These are phyloP conservation scores for Moesziomyces antarcticus DNA, from an alignment of 1,284 basidiomycete genomes.

Conservation along the genomic window DNA sequence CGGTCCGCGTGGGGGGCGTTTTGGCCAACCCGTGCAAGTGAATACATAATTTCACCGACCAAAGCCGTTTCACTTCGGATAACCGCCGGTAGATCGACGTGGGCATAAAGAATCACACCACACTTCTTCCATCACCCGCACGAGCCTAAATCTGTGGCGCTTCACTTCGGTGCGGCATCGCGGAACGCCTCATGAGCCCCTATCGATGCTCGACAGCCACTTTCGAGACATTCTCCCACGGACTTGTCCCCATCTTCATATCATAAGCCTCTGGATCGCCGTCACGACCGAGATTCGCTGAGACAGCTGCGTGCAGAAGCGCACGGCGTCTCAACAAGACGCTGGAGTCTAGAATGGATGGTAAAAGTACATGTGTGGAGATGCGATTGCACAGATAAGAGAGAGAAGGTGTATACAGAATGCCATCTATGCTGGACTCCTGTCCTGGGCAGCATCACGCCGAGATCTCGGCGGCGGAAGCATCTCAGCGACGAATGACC, in stretches of 20 bases:
- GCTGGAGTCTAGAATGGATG: not conserved
- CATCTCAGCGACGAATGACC: constrained; percentile 2
- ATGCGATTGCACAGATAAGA: not conserved
- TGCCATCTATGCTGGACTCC: not conserved
- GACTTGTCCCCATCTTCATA: too few species aligned
- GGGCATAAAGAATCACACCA: too few species aligned
- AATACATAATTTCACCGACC: not conserved
- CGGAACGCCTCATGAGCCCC: too few species aligned
- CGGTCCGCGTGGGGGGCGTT: not conserved
- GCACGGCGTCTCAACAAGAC: too few species aligned
- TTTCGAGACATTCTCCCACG: too few species aligned
- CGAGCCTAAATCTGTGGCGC: too few species aligned
- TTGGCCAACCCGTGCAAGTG: not conserved
- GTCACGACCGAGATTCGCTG: not conserved
- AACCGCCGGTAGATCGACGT: not conserved
- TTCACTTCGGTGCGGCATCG: too few species aligned
- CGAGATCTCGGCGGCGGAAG: not conserved
- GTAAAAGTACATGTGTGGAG: not conserved
- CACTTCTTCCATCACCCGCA: not conserved
- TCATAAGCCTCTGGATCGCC: not conserved
- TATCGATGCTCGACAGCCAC: too few species aligned
- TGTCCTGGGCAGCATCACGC: too few species aligned
- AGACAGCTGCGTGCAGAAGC: not conserved
- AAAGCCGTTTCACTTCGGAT: not conserved
- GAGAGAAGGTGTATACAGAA: too few species aligned